These are phyloP conservation scores for Amanita jacksonii DNA, from an alignment of 768 basidiomycete genomes.

Conservation along the genomic window DNA sequence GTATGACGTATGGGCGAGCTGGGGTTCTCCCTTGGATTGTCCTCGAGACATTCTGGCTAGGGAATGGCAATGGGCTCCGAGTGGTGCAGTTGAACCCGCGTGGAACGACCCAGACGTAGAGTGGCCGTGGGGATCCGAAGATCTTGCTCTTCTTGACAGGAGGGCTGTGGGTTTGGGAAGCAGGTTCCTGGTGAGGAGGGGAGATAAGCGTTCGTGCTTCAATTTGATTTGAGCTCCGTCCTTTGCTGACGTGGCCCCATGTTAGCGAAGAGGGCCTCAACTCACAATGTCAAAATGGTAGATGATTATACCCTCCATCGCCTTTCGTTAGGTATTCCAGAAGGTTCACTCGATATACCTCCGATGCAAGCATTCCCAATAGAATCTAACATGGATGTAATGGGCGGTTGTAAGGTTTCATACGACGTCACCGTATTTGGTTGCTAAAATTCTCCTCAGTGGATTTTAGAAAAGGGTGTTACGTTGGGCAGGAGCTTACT, in stretches of 20 bases:
- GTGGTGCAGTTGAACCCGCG: constrained; percentile 69
- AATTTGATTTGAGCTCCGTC: neutral
- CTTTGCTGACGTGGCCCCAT: constrained; percentile 21
- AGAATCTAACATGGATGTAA: constrained; percentile 90
- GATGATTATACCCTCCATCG: constrained; percentile 73
- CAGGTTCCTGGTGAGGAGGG: constrained; percentile 60
- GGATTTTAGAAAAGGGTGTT: constrained; percentile 96
- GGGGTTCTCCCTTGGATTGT: constrained; percentile 42
- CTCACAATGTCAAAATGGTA: constrained; percentile 41
- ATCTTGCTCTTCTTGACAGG: constrained; percentile 47
- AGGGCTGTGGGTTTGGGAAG: constrained; percentile 74
- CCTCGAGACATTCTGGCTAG: constrained; percentile 12
- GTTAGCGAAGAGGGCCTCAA: constrained; percentile 34
- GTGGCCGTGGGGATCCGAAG: constrained; percentile 54
- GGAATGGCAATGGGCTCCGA: constrained; percentile 46
- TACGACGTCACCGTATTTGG: no score
- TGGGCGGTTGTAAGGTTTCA: constrained; percentile 76
- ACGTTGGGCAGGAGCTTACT: constrained; percentile 95
- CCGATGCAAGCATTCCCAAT: constrained; percentile 82
- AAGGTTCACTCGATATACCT: constrained; percentile 69
- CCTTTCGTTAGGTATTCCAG: constrained; percentile 77
- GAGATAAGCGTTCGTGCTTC: constrained; percentile 56
- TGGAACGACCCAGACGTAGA: constrained; percentile 38
- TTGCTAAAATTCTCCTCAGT: constrained; percentile 31
- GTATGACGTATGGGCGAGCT: constrained; percentile 76